Evolutionary conservation across 768 basidiomycete genomes (phyloP), one percentile per base, ranked within the genome.

Genomic region (Dioszegia hungarica): DNA sequence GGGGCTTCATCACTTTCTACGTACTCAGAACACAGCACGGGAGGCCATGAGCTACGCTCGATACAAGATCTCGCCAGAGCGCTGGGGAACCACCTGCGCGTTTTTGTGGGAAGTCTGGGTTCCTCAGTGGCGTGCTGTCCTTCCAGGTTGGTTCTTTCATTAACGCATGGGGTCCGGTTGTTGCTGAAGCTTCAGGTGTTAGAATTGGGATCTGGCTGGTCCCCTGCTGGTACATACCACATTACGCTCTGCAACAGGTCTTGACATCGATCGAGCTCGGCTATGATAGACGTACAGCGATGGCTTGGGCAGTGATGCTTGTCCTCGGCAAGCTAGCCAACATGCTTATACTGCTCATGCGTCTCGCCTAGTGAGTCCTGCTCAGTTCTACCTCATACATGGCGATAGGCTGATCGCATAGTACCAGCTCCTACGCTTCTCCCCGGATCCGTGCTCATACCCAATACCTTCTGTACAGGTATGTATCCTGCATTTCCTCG

Each of bases 161-260:
- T 5, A 15, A 15, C 45, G 2, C 11, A 12, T 9, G 37, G 4
- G 15, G 27, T n/a, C 14, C 14, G 24, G 4, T 3, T 9, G 14
- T 17, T 39, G 15, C n/a, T 19, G 28, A 10, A 17, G 34, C 17
- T 5, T 19, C 25, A 51, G 49, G 49, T 27, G 25, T 51, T 10
- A 36, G 22, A 10, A 51, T 51, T n/a, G 4, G 3, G 6, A 38
- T 51, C 36, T 25, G 52, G 1, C 36, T 63, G 9, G 25, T 44
- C 12, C 62, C 67, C 3, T 19, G 68, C n/a, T 62, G 58, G 54
- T 71, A 71, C 50, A 29, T 68, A 24, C 69, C 66, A 0, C 67
- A 68, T 48, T 27, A 51, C 19, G 65, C 63, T 29, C 22, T 66
- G 25, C 69, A 71, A 38, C 51, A 66, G 33, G 50, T 71, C 45